A percentile compares a stretch with the other conserved stretches of the same genome.
Conservation (phyloP, 176 grass and related monocot genomes). For the Hyparrhenia diplandra region DNA sequence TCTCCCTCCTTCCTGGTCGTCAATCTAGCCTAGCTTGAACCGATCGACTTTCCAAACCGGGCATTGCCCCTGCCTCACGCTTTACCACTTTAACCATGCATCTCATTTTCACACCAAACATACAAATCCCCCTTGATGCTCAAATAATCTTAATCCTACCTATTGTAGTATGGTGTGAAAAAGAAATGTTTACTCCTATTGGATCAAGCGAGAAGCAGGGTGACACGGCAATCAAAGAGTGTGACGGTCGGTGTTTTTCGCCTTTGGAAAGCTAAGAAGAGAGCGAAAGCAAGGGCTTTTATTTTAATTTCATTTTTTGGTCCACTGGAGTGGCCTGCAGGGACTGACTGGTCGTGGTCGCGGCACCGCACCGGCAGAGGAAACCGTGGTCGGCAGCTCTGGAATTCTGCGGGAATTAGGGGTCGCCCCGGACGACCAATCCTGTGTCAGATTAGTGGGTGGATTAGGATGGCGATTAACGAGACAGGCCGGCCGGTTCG, state of each 20-base stretch:
- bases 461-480: neutral
- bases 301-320: neutral
- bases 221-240: neutral
- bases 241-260: neutral
- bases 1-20: too few species aligned
- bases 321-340: neutral
- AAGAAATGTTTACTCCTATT: neutral
- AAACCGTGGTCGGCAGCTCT: neutral
- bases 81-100: too few species aligned
- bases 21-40: too few species aligned
- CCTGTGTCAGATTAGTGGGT: neutral
- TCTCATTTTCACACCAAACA: too few species aligned
- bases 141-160: too few species aligned
- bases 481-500: neutral
- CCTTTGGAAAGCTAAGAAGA: neutral
- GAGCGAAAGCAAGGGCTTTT: neutral
- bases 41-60: too few species aligned
- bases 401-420: slow-evolving; percentile 3
- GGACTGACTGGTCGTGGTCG: neutral
- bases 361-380: neutral
- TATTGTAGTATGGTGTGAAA: too few species aligned
- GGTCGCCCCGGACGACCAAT: neutral
- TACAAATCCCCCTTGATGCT: too few species aligned
- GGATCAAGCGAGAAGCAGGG: neutral
- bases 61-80: too few species aligned